A percentile compares a stretch with the other conserved stretches of the same genome.
phyloP scores from a whole-genome alignment of 345 rosid species.

The Populus deltoides region DNA sequence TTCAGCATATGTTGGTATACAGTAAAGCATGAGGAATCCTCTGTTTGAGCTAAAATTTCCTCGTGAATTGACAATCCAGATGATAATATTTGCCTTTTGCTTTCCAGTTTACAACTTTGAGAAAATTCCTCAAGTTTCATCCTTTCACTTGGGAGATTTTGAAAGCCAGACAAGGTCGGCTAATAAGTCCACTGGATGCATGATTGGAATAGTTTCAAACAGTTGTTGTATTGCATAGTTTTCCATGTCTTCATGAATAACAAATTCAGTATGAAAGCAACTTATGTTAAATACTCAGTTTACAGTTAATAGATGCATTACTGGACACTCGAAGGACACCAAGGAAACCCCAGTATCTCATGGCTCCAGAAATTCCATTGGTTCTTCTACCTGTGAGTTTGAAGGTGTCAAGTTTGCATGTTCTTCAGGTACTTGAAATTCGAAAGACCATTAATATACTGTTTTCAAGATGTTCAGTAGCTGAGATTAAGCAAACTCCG shows the following conservation, averaged over 20 bases:
- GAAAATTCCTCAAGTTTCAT: neutral
- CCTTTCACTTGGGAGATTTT: neutral
- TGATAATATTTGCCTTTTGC: neutral
- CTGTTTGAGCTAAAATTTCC: constrained; percentile 12
- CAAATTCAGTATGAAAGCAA: neutral
- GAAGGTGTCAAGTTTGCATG: constrained; percentile 65
- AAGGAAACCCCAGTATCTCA: constrained; percentile 76
- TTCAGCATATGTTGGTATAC: constrained; percentile 1
- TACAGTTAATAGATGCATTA: constrained; percentile 67
- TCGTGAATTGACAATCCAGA: neutral
- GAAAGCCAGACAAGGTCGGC: neutral
- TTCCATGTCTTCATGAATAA: neutral
- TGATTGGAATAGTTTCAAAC: neutral
- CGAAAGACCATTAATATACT: neutral
- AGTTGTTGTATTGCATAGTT: neutral
- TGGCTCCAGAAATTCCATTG: constrained; percentile 85
- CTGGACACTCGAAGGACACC: constrained; percentile 56
- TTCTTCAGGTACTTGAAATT: constrained; percentile 58
- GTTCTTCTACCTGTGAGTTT: constrained; percentile 78
- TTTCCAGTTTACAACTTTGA: neutral
- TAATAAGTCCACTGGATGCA: neutral
- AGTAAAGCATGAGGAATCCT: constrained; percentile 4
- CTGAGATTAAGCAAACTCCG: neutral
- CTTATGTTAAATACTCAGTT: constrained; percentile 9
- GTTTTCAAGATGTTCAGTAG: neutral